phyloP scores from a whole-genome alignment of 1,284 basidiomycete species.

The Inonotus obliquus region DNA sequence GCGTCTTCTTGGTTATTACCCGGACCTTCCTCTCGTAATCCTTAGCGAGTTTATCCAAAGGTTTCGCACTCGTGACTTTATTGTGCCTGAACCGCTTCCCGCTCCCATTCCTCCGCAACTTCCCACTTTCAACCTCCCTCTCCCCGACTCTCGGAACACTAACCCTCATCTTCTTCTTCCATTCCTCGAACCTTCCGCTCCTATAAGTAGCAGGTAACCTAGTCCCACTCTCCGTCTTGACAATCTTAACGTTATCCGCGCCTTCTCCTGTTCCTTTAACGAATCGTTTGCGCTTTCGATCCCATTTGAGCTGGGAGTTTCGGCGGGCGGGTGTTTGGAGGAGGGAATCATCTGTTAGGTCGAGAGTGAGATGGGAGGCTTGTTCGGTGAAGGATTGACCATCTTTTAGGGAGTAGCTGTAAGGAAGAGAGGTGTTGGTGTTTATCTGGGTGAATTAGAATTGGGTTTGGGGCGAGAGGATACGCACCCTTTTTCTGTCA shows the following conservation, averaged over 20 bases:
- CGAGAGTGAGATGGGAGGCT: conserved; percentile 77
- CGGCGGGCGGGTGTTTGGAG: conserved; percentile 59
- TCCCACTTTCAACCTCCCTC: conserved; percentile 47
- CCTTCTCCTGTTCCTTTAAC: conserved; percentile 81
- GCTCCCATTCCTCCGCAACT: conserved; percentile 31
- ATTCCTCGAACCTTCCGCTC: conserved; percentile 92
- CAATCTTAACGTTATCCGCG: conserved; percentile 92
- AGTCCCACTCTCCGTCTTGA: conserved; percentile 89
- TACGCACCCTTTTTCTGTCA: conserved; percentile 82
- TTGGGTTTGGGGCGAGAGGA: not conserved
- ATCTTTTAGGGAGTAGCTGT: conserved; percentile 81
- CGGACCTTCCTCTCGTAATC: conserved; percentile 71
- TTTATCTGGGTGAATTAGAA: conserved; percentile 3
- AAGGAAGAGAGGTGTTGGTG: conserved; percentile 8
- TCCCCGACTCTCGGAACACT: conserved; percentile 82
- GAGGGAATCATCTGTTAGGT: conserved; percentile 81
- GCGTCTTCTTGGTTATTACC: conserved; percentile 51
- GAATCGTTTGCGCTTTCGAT: conserved; percentile 96
- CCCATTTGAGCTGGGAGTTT: conserved; percentile 74
- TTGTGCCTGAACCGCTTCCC: conserved; percentile 67
- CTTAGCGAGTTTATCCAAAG: conserved; percentile 61
- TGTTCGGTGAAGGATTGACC: conserved; percentile 86
- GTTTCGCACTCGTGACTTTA: conserved; percentile 56
- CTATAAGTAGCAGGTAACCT: conserved; percentile 92
- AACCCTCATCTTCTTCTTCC: conserved; percentile 77